Conservation (phyloP, 1,284 basidiomycete genomes). For the Cryptococcus neoformans region DNA sequence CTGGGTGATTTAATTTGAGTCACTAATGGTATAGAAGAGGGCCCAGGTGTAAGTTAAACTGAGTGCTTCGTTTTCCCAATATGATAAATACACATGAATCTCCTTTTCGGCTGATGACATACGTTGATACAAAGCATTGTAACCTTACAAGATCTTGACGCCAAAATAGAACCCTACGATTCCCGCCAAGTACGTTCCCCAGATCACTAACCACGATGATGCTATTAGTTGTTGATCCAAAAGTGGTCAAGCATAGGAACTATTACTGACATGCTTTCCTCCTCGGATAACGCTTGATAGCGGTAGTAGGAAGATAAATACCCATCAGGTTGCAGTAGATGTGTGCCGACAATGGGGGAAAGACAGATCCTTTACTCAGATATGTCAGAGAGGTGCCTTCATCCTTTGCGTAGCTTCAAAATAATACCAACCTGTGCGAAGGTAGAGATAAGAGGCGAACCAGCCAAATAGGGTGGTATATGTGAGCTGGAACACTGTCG, state of each 20-base stretch:
- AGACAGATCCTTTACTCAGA: constrained; percentile 31
- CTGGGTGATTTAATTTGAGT: too few relatives aligned
- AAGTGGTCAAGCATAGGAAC: neutral
- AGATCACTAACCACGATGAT: constrained; percentile 20
- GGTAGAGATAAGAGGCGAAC: constrained; percentile 79
- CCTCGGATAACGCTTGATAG: constrained; percentile 34
- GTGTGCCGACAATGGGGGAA: constrained; percentile 68
- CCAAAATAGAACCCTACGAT: constrained; percentile 28
- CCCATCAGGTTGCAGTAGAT: constrained; percentile 95
- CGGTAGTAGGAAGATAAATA: constrained; percentile 40
- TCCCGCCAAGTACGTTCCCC: constrained; percentile 36
- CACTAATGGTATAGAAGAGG: too few relatives aligned
- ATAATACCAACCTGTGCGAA: constrained; percentile 64
- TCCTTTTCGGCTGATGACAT: neutral
- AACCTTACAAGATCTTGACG: constrained; percentile 1
- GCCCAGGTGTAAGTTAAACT: too few relatives aligned
- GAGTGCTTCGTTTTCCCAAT: too few relatives aligned
- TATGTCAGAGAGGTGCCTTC: constrained; percentile 4
- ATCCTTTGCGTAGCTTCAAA: neutral
- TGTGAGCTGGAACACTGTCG: constrained; percentile 71
- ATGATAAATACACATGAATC: too few relatives aligned
- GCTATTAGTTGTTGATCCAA: neutral
- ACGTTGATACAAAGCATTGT: too few relatives aligned
- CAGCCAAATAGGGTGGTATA: constrained; percentile 94
- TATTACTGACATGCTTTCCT: neutral